Evolutionary conservation across 176 grass and related monocot species (phyloP).

Genomic region (Oryza brachyantha): DNA sequence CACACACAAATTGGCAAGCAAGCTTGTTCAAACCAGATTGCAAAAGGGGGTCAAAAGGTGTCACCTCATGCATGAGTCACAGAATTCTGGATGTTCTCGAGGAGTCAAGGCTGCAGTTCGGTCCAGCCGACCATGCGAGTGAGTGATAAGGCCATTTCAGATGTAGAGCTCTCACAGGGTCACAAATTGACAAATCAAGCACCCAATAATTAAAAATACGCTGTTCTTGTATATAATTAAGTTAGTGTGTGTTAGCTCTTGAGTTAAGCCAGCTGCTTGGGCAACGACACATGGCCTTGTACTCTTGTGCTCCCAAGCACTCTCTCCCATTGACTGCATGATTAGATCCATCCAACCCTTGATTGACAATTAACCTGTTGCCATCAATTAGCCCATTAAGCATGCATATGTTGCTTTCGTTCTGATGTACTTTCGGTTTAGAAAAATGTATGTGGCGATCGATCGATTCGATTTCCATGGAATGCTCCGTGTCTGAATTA

Average conservation of each 20-base stretch:
- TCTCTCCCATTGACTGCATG: constrained; percentile 39
- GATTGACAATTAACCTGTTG: not conserved
- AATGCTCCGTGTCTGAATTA: constrained; percentile 6
- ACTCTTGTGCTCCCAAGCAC: not conserved
- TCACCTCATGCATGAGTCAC: constrained; percentile 39
- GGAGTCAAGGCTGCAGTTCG: constrained; percentile 16
- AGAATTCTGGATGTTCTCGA: constrained; percentile 31
- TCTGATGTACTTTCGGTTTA: constrained; percentile 32
- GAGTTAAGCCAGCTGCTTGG: constrained; percentile 1
- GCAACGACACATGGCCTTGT: constrained; percentile 46
- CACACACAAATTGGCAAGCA: not conserved
- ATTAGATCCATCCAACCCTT: constrained; percentile 27
- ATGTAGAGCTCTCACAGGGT: constrained; percentile 17
- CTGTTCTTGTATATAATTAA: not conserved
- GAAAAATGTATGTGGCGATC: constrained; percentile 36
- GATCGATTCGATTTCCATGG: constrained; percentile 22
- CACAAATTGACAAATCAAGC: not conserved
- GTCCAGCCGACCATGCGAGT: constrained; percentile 39
- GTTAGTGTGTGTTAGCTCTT: not conserved
- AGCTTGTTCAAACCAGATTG: constrained; percentile 37
- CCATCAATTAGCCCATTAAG: constrained; percentile 16
- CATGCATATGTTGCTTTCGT: constrained; percentile 27
- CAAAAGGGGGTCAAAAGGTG: constrained; percentile 20
- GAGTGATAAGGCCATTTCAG: constrained; percentile 32
- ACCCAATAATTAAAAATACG: not conserved